phyloP scores from a whole-genome alignment of 2,329 filamentous ascomycete species.

The Mollisiaceae sp. region DNA sequence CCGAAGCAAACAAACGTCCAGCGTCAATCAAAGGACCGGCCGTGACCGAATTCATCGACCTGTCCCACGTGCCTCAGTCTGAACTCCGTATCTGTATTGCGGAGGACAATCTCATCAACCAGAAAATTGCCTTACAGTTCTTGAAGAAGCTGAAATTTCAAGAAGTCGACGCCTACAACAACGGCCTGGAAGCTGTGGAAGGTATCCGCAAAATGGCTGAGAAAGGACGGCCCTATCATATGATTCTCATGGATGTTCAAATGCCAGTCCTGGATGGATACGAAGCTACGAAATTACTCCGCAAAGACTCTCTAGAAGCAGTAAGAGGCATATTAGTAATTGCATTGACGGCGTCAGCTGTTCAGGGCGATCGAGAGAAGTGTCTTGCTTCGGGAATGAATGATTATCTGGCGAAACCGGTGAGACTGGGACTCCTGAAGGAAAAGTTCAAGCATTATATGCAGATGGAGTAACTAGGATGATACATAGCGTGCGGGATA shows the following conservation, averaged over 20 bases:
- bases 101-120: constrained; percentile 93
- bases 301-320: constrained; percentile 73
- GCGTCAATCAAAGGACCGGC: not conserved
- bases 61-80: constrained; percentile 74
- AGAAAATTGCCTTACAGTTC: constrained; percentile 90
- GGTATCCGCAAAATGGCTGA: constrained; percentile 75
- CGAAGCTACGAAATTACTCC: constrained; percentile 82
- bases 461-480: constrained; percentile 6
- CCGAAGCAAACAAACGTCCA: not conserved
- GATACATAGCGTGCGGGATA: not conserved
- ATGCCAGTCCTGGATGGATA: constrained; percentile 95
- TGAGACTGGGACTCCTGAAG: constrained; percentile 84
- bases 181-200: constrained; percentile 85
- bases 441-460: constrained; percentile 77
- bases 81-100: constrained; percentile 88
- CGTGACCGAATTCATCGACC: constrained; percentile 52
- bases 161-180: constrained; percentile 82
- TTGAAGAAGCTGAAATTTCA: constrained; percentile 83
- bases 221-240: constrained; percentile 79
- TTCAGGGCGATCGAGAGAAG: constrained; percentile 93
- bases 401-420: constrained; percentile 95
- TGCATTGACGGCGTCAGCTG: constrained; percentile 93
- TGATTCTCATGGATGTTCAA: constrained; percentile 94
- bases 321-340: constrained; percentile 87
- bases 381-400: constrained; percentile 95